Base-by-base conservation (phyloP, 2,329 filamentous ascomycete species). In the Colletotrichum sp. region DNA sequence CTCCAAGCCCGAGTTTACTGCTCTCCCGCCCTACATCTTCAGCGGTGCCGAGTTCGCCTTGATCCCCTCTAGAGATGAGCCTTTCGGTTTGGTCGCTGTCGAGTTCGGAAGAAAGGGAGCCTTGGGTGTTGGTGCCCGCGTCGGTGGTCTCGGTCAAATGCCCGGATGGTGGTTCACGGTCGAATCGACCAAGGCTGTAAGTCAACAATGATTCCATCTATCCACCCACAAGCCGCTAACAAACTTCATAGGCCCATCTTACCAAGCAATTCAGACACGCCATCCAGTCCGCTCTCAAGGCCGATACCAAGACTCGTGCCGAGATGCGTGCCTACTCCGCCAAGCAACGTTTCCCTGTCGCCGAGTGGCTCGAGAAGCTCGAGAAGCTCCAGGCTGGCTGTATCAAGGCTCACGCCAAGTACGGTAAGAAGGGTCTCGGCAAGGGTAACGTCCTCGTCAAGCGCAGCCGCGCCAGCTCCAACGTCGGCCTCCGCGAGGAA, bases 81-180 rank as follows among this genome's bases (percentile, higher is more conserved):
- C 92, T 1, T 94, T 94, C 79, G 92, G 92, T 65, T 84, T 94
- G 44, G 92, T 94, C 8, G 92, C 92, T 32, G 92, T 94, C 49
- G 92, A 94, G 78, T 94, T 94, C 78, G 92, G 92, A 68, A 87
- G 92, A 39, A 93, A 94, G 81, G 92, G 92, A 79, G 92, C 92
- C 30, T 86, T 94, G 60, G 92, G 92, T 79, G 91, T 94, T 72
- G 92, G 92, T 62, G 91, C 92, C 52, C 88, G 92, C 67, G 92
- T 94, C 62, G 92, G 92, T 78, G 92, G 92, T 71, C 87, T 94
- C 36, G 92, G 92, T 18, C 90, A 93, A 80, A 93, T 94, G 92
- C 92, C 92, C 39, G 92, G 92, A 26, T 93, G 92, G 90, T 94
- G 92, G 92, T 94, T 91, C 81, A 93, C 92, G 0, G 90, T 94